phyloP scores from a whole-genome alignment of 352 stramenopile species.

The Peronospora belbahrii region DNA sequence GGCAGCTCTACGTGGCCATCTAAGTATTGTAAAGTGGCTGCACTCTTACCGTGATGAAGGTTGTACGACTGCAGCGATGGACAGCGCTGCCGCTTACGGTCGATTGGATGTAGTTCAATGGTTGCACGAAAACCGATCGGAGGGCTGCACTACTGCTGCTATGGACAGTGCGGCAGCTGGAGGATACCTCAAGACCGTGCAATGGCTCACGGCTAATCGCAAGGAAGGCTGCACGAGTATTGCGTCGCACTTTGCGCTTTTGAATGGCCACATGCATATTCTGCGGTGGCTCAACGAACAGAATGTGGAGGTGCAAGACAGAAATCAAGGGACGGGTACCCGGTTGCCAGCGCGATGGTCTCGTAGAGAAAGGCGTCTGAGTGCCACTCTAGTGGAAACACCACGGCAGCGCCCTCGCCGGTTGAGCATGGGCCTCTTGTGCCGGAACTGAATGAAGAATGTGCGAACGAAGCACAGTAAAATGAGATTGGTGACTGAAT shows the following conservation, averaged over 20 bases:
- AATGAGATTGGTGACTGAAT: conserved; percentile 11
- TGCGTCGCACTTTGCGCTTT: conserved; percentile 56
- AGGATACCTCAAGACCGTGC: conserved; percentile 57
- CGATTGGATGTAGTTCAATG: conserved; percentile 63
- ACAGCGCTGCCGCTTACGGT: conserved; percentile 63
- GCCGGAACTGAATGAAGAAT: conserved; percentile 16
- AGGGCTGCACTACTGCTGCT: conserved; percentile 64
- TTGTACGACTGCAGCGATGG: conserved; percentile 72
- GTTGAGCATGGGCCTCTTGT: conserved; percentile 22
- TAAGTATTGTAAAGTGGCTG: conserved; percentile 67
- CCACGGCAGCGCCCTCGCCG: conserved; percentile 20
- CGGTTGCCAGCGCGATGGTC: conserved; percentile 11
- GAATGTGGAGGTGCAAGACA: conserved; percentile 17
- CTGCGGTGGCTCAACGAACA: conserved; percentile 58
- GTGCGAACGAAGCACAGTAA: conserved; percentile 2
- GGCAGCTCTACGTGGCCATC: conserved; percentile 55
- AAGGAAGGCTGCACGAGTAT: conserved; percentile 62
- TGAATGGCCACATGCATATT: conserved; percentile 61
- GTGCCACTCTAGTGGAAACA: conserved; percentile 24
- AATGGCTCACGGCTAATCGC: conserved; percentile 55
- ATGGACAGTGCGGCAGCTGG: conserved; percentile 67
- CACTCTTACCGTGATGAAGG: conserved; percentile 54
- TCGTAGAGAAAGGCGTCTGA: conserved; percentile 26
- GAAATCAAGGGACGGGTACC: not conserved
- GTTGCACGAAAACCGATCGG: conserved; percentile 51